Evolutionary conservation across 176 grass and related monocot species (phyloP).

Genomic region (Raddia distichophylla): DNA sequence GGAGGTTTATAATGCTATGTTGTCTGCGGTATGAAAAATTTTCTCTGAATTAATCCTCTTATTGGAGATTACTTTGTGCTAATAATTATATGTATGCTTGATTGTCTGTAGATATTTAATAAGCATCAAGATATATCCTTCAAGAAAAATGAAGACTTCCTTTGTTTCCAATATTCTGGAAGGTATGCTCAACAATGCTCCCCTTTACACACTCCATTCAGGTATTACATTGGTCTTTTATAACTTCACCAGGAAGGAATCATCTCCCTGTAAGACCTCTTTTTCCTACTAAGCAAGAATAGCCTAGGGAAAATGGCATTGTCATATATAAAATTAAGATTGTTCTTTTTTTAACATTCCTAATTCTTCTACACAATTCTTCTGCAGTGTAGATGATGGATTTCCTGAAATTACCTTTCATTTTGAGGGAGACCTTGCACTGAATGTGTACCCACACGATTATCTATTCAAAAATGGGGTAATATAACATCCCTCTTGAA

Average conservation of each 20-base stretch:
- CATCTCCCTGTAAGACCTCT: neutral
- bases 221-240: neutral
- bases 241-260: neutral
- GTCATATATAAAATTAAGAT: neutral
- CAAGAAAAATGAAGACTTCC: constrained; percentile 55
- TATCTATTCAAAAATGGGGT: constrained; percentile 92
- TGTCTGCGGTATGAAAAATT: constrained; percentile 53
- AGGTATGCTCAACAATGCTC: constrained; percentile 46
- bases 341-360: constrained; percentile 22
- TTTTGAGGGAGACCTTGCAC: constrained; percentile 71
- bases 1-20: constrained; percentile 56
- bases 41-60: constrained; percentile 12
- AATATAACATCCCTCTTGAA: constrained; percentile 40
- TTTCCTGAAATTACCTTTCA: constrained; percentile 77
- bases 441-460: constrained; percentile 90
- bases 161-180: constrained; percentile 80
- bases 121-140: constrained; percentile 53
- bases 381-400: constrained; percentile 79
- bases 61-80: constrained; percentile 9
- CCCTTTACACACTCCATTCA: neutral
- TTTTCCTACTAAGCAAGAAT: constrained; percentile 25
- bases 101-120: constrained; percentile 66
- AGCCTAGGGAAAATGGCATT: constrained; percentile 1
- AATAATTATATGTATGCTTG: constrained; percentile 30
- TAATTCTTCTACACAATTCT: constrained; percentile 29